A percentile compares a stretch with the other conserved stretches of the same genome.
These are phyloP conservation scores for Alternaria panax DNA, from an alignment of 2,329 filamentous ascomycete genomes.

Conservation along the genomic window DNA sequence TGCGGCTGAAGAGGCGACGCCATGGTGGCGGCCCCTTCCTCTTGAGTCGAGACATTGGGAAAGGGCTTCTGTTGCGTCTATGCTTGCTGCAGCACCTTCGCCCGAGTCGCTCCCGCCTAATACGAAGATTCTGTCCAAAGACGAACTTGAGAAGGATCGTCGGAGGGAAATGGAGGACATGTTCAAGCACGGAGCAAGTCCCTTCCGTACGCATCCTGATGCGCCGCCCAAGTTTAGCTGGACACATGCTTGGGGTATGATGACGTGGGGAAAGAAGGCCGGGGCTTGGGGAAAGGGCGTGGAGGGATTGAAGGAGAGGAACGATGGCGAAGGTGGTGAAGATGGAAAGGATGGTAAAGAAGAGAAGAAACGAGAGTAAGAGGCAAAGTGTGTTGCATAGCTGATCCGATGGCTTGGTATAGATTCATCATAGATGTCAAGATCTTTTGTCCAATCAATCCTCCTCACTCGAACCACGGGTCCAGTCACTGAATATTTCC, in stretches of 20 bases:
- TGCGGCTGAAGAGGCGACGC: conserved; percentile 49
- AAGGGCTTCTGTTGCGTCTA: not conserved
- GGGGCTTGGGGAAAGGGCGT: conserved; percentile 61
- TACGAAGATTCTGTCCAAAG: conserved; percentile 25
- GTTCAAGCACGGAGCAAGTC: conserved; percentile 56
- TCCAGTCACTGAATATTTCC: conserved; percentile 69
- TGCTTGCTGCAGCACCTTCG: not conserved
- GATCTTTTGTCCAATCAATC: not conserved
- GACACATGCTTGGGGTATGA: conserved; percentile 63
- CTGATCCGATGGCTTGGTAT: not conserved
- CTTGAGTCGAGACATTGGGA: conserved; percentile 73
- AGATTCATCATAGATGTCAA: not conserved
- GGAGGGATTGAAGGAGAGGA: conserved; percentile 50
- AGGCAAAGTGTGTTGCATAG: not conserved
- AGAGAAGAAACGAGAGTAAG: not conserved
- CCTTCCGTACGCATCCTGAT: conserved; percentile 55
- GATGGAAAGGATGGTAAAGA: not conserved
- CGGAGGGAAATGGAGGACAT: conserved; percentile 32
- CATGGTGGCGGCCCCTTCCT: conserved; percentile 74
- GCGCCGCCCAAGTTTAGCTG: conserved; percentile 60
- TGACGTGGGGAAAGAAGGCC: conserved; percentile 61
- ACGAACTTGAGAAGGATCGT: conserved; percentile 36
- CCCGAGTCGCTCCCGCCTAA: conserved; percentile 17
- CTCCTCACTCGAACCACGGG: conserved; percentile 34
- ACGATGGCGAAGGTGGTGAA: not conserved